These are phyloP conservation scores for Diplotaxis tenuifolia DNA, from an alignment of 345 rosid species.

Conservation along the genomic window DNA sequence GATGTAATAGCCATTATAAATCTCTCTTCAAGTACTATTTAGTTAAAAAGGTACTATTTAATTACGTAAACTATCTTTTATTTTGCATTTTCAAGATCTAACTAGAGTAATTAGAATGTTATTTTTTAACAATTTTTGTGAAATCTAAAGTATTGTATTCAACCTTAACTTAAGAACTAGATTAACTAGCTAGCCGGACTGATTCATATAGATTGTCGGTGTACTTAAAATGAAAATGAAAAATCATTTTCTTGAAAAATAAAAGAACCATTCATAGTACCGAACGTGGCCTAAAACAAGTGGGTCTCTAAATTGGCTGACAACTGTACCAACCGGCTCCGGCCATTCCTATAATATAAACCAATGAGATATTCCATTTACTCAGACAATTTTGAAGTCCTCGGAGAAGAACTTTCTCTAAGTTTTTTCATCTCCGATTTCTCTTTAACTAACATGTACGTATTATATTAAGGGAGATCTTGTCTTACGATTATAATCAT, in stretches of 20 bases:
- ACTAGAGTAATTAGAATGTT: neutral
- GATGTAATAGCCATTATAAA: neutral
- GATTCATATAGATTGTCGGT: conserved; percentile 23
- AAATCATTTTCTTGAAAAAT: neutral
- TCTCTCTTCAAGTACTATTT: neutral
- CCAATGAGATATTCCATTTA: neutral
- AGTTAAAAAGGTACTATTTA: too few relatives aligned
- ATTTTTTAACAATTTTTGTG: neutral
- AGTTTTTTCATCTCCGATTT: neutral
- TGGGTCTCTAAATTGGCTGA: conserved; percentile 11
- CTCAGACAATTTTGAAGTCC: conserved; percentile 4
- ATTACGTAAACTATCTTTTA: neutral
- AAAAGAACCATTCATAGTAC: neutral
- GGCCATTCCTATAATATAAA: conserved; percentile 13
- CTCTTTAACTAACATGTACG: conserved; percentile 18
- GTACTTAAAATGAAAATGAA: neutral
- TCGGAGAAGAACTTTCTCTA: neutral
- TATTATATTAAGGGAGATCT: neutral
- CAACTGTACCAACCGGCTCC: conserved; percentile 9
- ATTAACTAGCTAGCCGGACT: neutral
- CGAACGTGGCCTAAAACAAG: conserved; percentile 9
- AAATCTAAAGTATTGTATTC: too few relatives aligned
- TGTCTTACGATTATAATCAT: too few relatives aligned
- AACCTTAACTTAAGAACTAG: too few relatives aligned
- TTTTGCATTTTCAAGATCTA: neutral